Conservation (phyloP, 176 grass and related monocot genomes). For the Zea mays region DNA sequence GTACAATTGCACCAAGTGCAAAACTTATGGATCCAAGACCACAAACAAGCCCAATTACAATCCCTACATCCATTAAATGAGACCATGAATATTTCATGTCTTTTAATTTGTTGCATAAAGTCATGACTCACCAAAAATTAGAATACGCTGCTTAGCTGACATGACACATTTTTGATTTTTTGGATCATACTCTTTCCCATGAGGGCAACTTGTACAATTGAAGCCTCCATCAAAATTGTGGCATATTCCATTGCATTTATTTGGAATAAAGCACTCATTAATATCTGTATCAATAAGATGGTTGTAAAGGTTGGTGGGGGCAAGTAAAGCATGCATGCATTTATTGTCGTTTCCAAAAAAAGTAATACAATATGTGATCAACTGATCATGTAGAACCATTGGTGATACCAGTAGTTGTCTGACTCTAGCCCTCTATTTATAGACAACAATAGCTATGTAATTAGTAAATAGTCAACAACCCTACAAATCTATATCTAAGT, state of each 20-base stretch:
- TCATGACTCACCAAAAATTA: constrained; percentile 9
- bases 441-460: too few relatives aligned
- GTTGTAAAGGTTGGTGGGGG: background rate
- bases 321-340: background rate
- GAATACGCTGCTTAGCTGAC: background rate
- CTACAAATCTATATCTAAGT: too few relatives aligned
- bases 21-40: background rate
- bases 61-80: background rate
- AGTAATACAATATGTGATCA: too few relatives aligned
- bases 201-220: background rate
- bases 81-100: background rate
- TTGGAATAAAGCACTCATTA: background rate
- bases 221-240: background rate
- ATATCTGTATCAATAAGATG: background rate
- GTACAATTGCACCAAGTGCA: background rate
- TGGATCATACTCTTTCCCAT: background rate
- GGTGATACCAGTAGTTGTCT: too few relatives aligned
- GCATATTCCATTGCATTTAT: background rate
- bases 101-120: background rate
- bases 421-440: too few relatives aligned
- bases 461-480: too few relatives aligned
- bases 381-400: too few relatives aligned
- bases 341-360: background rate
- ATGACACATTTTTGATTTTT: background rate
- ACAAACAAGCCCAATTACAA: background rate